These are phyloP conservation scores for Diaporthe ilicicola DNA, from an alignment of 2,329 filamentous ascomycete genomes.

Conservation along the genomic window DNA sequence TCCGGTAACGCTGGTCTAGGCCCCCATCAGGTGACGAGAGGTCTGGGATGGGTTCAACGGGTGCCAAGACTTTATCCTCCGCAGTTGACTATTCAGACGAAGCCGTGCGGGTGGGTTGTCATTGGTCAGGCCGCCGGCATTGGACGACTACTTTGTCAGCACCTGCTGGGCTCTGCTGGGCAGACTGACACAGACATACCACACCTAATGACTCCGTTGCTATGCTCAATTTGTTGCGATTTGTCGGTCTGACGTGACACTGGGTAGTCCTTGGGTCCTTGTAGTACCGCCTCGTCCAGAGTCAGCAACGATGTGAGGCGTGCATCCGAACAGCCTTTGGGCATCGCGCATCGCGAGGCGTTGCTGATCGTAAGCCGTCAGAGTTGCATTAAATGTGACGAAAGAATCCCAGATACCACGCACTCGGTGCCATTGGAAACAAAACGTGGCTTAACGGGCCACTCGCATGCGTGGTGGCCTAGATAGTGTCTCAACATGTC, in stretches of 20 bases:
- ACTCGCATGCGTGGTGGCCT: background rate
- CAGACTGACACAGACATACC: background rate
- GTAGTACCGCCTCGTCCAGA: background rate
- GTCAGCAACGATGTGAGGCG: background rate
- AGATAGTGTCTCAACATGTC: conserved; percentile 1
- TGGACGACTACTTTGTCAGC: background rate
- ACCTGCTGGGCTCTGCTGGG: background rate
- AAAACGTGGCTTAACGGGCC: background rate
- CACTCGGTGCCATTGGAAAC: background rate
- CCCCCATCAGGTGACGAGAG: background rate
- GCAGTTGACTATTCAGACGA: background rate
- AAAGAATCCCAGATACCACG: background rate
- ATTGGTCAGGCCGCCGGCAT: background rate
- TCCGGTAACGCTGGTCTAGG: background rate
- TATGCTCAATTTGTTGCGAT: conserved; percentile 5
- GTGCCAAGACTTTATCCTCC: conserved; percentile 12
- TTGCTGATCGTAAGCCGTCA: background rate
- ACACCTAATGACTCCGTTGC: conserved; percentile 3
- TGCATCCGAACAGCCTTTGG: conserved; percentile 4
- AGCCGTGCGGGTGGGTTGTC: background rate
- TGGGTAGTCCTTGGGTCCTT: background rate
- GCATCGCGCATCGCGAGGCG: background rate
- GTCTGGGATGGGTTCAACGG: background rate
- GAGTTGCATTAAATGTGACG: background rate
- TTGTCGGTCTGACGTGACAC: conserved; percentile 9